Percentiles rank a stretch among this genome's conserved stretches.
These are phyloP conservation scores for Ceratonia siliqua DNA, from an alignment of 306 rosid species.

Conservation along the genomic window DNA sequence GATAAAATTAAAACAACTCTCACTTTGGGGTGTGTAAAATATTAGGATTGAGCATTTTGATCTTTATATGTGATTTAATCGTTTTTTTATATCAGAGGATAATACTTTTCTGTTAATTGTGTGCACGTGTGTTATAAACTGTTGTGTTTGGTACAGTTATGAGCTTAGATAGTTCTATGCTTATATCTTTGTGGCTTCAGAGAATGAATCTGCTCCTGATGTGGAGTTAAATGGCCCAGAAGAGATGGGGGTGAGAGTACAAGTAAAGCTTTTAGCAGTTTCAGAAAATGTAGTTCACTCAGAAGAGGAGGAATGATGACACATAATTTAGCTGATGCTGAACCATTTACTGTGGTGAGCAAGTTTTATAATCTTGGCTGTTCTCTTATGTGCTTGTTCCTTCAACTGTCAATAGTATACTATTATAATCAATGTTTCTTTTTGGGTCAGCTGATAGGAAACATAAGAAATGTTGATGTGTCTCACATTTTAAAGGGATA, in stretches of 20 bases:
- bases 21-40: not conserved
- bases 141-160: not conserved
- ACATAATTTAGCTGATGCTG: slow-evolving; percentile 25
- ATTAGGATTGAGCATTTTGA: not conserved
- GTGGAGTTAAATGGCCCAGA: slow-evolving; percentile 42
- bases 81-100: not conserved
- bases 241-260: slow-evolving; percentile 52
- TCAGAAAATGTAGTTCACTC: slow-evolving; percentile 35
- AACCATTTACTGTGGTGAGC: slow-evolving; percentile 54
- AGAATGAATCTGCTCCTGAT: slow-evolving; percentile 30
- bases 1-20: not conserved
- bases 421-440: not conserved
- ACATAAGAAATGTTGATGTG: not conserved
- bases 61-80: not conserved
- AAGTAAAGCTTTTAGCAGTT: slow-evolving; percentile 48
- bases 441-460: not conserved
- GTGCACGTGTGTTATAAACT: not conserved
- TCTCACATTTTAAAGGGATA: not conserved
- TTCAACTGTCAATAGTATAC: not conserved
- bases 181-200: slow-evolving; percentile 6
- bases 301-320: slow-evolving; percentile 66
- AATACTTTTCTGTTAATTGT: not conserved
- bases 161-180: not conserved
- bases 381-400: slow-evolving; percentile 20
- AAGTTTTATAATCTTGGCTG: slow-evolving; percentile 25